Conservation (phyloP, 2,329 filamentous ascomycete species). For the Cladophialophora exuberans region DNA sequence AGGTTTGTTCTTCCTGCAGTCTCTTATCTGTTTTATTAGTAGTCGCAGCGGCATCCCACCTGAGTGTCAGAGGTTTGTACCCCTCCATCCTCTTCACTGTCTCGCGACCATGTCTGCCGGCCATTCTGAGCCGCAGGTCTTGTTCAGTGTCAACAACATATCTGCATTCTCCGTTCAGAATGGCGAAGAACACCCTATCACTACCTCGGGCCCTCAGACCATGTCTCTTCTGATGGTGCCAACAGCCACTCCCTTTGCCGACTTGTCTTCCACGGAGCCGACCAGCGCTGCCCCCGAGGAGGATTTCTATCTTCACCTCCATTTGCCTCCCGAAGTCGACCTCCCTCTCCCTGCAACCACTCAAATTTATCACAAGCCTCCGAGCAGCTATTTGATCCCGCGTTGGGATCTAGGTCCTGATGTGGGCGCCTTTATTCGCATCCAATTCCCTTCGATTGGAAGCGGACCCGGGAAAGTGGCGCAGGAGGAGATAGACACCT, state of each 20-base stretch:
- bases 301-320: slow-evolving; percentile 96
- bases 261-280: slow-evolving; percentile 59
- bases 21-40: neutral
- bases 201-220: slow-evolving; percentile 83
- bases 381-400: slow-evolving; percentile 89
- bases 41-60: neutral
- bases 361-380: slow-evolving; percentile 95
- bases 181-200: slow-evolving; percentile 82
- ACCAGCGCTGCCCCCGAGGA: slow-evolving; percentile 67
- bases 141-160: slow-evolving; percentile 73
- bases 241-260: slow-evolving; percentile 72
- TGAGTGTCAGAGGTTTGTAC: neutral
- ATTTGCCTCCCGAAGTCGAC: slow-evolving; percentile 91
- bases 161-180: slow-evolving; percentile 88
- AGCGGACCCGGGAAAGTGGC: slow-evolving; percentile 66
- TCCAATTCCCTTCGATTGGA: slow-evolving; percentile 81
- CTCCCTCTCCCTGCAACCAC: slow-evolving; percentile 92
- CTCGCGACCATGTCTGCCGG: slow-evolving; percentile 42
- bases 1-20: neutral
- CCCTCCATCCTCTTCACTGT: neutral
- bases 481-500: slow-evolving; percentile 93
- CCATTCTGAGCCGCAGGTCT: slow-evolving; percentile 59
- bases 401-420: slow-evolving; percentile 91
- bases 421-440: slow-evolving; percentile 85
- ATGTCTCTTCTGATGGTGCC: slow-evolving; percentile 95